These are phyloP conservation scores for Malania oleifera DNA, from an alignment of 164 flowering plant genomes.

Conservation along the genomic window DNA sequence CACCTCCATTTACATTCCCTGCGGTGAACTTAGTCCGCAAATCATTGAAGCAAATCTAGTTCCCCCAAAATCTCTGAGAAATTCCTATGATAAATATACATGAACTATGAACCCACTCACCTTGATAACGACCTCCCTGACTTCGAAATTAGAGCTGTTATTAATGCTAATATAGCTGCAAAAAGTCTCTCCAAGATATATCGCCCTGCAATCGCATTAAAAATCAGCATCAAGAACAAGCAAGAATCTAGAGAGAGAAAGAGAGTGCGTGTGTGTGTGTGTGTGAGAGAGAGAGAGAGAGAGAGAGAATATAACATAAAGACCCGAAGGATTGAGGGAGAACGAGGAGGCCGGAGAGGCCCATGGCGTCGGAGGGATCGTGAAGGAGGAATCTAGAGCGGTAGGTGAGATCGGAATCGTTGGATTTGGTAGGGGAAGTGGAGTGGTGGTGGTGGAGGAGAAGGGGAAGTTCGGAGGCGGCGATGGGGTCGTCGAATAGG, in stretches of 20 bases:
- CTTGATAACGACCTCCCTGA: conserved; percentile 75
- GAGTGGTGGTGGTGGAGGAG: conserved; percentile 23
- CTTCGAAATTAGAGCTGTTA: conserved; percentile 89
- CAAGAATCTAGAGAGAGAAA: background rate
- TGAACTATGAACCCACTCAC: conserved; percentile 22
- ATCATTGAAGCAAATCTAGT: too few species aligned
- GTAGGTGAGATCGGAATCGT: conserved; percentile 54
- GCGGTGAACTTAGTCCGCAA: too few species aligned
- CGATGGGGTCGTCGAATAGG: conserved; percentile 54
- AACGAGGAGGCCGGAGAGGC: conserved; percentile 85
- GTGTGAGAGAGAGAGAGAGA: background rate
- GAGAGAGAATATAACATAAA: conserved; percentile 5
- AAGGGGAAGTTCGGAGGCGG: conserved; percentile 42
- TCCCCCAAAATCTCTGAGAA: too few species aligned
- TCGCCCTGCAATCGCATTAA: conserved; percentile 53
- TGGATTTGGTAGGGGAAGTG: conserved; percentile 6
- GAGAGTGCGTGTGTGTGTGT: too few species aligned
- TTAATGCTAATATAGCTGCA: conserved; percentile 94
- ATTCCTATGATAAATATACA: background rate
- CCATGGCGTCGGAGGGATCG: conserved; percentile 60
- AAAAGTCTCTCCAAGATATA: conserved; percentile 94
- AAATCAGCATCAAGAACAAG: background rate
- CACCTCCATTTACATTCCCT: too few species aligned
- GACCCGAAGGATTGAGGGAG: conserved; percentile 96
- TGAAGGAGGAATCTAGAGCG: conserved; percentile 59